Base-by-base conservation (phyloP, 768 basidiomycete species). In the Leucosporidium creatinivorum region DNA sequence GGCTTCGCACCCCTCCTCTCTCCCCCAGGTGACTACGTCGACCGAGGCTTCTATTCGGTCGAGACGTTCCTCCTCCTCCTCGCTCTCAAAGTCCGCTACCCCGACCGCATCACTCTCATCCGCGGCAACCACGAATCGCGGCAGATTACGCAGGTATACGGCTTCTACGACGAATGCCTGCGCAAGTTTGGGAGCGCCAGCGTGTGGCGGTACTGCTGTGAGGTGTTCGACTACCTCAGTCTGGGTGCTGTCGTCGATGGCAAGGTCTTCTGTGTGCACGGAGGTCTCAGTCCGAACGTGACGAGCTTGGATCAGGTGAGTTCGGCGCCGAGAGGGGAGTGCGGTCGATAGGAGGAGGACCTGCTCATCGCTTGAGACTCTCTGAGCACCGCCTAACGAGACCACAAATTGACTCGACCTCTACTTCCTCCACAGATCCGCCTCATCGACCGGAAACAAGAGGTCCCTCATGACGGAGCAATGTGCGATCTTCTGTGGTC, bases 401-500 rank as follows among this genome's bases (percentile, higher is more conserved):
- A 23, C 9, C 9, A 7, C 6, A 13, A 23, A 23, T 36, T n/a
- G 12, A 39, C 21, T 44, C 15, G 39, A 44, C 39, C 36, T 51
- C 61, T 17, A 25, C 49, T 33, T 36, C 28, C 17, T 60, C 28
- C 36, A 19, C 73, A 83, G 93, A 97, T 98, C 73, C 88, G 94
- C 60, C 83, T 87, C 48, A 94, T 98, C 74, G 93, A 97, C 81
- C 81, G 94, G 44, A 93, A 93, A 78, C 92, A 94, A 78, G 94
- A 98, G 77, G 94, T 98, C 28, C 94, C 94, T 31, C 94, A 98
- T 78, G 94, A 98, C 76, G 94, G 94, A 18, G 87, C 93, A 12
- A 97, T 98, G 94, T 98, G 94, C 76, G 94, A 98, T 79, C 81
- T 98, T 3, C 82, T 98, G n/a, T 98, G 94, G 94, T 96, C 93